Conservation (phyloP, 1,139 yeast species). For the Kurtzmaniella natalensis region DNA sequence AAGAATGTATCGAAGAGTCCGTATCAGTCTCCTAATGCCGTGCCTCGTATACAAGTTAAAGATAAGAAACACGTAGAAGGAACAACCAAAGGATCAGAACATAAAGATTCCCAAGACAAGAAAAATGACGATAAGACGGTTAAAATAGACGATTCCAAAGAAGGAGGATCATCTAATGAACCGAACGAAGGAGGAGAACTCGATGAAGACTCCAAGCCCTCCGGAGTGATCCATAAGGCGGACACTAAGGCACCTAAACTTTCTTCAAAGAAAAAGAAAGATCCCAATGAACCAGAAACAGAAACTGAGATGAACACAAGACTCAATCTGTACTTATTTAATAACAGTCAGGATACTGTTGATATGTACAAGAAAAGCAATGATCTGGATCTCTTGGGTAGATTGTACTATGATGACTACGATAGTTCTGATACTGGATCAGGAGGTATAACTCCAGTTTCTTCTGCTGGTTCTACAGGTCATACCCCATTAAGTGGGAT, state of each 20-base stretch:
- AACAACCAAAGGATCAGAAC: background rate
- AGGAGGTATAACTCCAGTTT: conserved; percentile 10
- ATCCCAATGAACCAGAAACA: conserved; percentile 16
- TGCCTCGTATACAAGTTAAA: background rate
- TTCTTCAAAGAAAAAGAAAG: conserved; percentile 13
- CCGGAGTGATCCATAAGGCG: conserved; percentile 5
- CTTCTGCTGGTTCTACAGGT: conserved; percentile 16
- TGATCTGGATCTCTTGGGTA: conserved; percentile 38
- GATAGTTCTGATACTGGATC: conserved; percentile 23
- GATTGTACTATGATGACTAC: conserved; percentile 43
- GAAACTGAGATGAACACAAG: conserved; percentile 38
- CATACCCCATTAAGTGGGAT: background rate
- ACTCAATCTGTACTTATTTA: conserved; percentile 37
- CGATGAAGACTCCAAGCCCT: conserved; percentile 5
- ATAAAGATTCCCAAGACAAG: background rate
- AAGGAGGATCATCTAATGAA: conserved; percentile 4
- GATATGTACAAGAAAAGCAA: conserved; percentile 36
- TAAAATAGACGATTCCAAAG: background rate
- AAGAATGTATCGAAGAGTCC: too few species aligned
- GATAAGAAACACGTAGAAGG: background rate
- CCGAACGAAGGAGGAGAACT: conserved; percentile 3
- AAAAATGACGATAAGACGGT: background rate
- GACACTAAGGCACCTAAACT: conserved; percentile 9
- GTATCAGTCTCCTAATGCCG: background rate
- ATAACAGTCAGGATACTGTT: conserved; percentile 38